Conservation (phyloP, 2,329 filamentous ascomycete genomes). For the Paramyrothecium roridum region DNA sequence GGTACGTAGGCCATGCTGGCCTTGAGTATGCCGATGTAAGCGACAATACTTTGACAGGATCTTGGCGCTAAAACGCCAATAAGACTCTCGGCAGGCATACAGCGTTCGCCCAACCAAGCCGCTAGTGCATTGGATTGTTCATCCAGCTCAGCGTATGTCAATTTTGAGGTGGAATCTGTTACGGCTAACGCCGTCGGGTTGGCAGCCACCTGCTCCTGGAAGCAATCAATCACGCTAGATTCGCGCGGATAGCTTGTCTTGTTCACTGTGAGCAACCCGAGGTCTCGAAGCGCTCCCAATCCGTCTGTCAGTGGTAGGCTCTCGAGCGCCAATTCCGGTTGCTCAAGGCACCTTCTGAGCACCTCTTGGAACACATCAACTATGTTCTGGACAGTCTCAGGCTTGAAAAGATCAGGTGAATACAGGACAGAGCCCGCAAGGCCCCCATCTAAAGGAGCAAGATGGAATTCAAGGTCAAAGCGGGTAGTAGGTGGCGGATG, state of each 20-base stretch:
- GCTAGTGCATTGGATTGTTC: conserved; percentile 3
- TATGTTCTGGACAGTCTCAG: conserved; percentile 7
- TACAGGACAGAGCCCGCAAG: conserved; percentile 5
- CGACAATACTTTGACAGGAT: conserved; percentile 8
- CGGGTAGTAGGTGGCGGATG: background rate
- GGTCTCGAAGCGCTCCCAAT: background rate
- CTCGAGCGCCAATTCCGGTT: background rate
- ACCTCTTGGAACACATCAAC: conserved; percentile 7
- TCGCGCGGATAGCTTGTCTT: conserved; percentile 6
- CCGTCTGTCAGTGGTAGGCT: background rate
- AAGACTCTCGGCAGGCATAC: conserved; percentile 4
- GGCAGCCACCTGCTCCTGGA: conserved; percentile 1
- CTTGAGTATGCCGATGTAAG: conserved; percentile 12
- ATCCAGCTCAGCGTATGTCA: conserved; percentile 7
- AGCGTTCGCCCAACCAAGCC: background rate
- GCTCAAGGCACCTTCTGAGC: conserved; percentile 2
- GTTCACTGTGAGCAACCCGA: conserved; percentile 4
- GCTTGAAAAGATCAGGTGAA: conserved; percentile 8
- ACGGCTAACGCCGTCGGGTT: conserved; percentile 4
- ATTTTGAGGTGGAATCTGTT: conserved; percentile 1
- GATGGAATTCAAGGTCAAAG: conserved; percentile 12
- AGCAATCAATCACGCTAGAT: conserved; percentile 6
- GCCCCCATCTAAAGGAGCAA: conserved; percentile 3
- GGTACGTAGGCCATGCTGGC: conserved; percentile 10
- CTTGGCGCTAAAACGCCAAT: conserved; percentile 8